Conservation (phyloP, 169 alveolate genomes). For the Blepharisma undulans region DNA sequence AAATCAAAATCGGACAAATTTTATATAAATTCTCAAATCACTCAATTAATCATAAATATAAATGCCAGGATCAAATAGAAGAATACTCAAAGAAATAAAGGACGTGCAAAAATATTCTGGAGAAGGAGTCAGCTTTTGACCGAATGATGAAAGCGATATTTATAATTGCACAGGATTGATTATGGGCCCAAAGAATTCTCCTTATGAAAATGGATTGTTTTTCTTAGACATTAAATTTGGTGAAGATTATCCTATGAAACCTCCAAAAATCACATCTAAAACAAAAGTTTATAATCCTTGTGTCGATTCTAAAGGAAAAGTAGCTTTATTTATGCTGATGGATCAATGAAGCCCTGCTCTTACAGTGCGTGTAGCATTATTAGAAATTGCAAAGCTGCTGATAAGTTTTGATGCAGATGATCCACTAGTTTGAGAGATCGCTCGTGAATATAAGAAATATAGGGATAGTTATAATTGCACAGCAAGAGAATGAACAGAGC, state of each 20-base stretch:
- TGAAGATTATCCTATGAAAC: slow-evolving; percentile 56
- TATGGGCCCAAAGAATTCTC: slow-evolving; percentile 38
- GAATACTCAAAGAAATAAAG: no score
- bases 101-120: no score
- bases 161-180: slow-evolving; percentile 2
- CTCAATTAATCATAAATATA: not conserved
- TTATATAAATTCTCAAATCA: not conserved
- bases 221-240: slow-evolving; percentile 39
- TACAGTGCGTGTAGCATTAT: slow-evolving; percentile 96
- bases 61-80: no score
- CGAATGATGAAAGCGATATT: not conserved
- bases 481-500: slow-evolving; percentile 98
- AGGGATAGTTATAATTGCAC: slow-evolving; percentile 93
- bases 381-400: slow-evolving; percentile 95
- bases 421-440: slow-evolving; percentile 99
- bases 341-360: slow-evolving; percentile 99
- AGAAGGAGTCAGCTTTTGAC: not conserved
- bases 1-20: not conserved
- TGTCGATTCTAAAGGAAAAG: slow-evolving; percentile 90
- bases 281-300: slow-evolving; percentile 52
- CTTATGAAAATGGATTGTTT: slow-evolving; percentile 50
- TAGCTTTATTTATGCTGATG: slow-evolving; percentile 96
- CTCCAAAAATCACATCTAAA: slow-evolving; percentile 40
- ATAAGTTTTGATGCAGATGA: slow-evolving; percentile 90
- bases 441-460: slow-evolving; percentile 95